Conservation (phyloP, 2,329 filamentous ascomycete species). For the Colletotrichum gloeosporioides region DNA sequence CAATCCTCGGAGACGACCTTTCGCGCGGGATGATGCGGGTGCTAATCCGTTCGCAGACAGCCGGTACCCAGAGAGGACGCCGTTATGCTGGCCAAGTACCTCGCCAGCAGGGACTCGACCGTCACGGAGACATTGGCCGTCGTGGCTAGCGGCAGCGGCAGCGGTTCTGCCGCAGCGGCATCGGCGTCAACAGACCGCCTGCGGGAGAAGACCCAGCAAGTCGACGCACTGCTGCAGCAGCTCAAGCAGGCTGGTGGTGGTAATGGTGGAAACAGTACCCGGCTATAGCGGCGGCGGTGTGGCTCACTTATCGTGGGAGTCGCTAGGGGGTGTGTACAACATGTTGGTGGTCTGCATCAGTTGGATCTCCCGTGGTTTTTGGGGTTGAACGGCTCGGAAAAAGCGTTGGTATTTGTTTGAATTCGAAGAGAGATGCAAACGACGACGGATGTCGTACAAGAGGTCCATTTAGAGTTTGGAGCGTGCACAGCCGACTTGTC, state of each 20-base stretch:
- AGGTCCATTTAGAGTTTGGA: slow-evolving; percentile 14
- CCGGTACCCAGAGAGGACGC: background rate
- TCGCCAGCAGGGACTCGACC: background rate
- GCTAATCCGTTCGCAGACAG: slow-evolving; percentile 8
- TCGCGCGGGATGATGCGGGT: background rate
- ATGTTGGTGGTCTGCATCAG: background rate
- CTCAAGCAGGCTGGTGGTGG: slow-evolving; percentile 2
- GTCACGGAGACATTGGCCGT: background rate
- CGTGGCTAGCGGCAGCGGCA: background rate
- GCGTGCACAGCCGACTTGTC: background rate
- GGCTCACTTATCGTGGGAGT: background rate
- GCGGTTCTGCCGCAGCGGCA: background rate
- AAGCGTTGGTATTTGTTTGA: background rate
- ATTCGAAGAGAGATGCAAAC: background rate
- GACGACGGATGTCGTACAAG: background rate
- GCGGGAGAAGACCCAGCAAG: slow-evolving; percentile 1
- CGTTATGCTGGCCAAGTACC: background rate
- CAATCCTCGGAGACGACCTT: background rate
- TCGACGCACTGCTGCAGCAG: slow-evolving; percentile 6
- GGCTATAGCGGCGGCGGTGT: background rate
- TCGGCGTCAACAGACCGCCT: slow-evolving; percentile 1
- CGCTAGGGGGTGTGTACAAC: background rate
- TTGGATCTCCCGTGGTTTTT: background rate
- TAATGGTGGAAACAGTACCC: background rate
- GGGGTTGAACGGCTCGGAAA: background rate